Percentiles rank a stretch among this genome's conserved stretches.
These are phyloP conservation scores for Saccharomyces hybrid DNA, from an alignment of 1,139 yeast genomes.

Conservation along the genomic window DNA sequence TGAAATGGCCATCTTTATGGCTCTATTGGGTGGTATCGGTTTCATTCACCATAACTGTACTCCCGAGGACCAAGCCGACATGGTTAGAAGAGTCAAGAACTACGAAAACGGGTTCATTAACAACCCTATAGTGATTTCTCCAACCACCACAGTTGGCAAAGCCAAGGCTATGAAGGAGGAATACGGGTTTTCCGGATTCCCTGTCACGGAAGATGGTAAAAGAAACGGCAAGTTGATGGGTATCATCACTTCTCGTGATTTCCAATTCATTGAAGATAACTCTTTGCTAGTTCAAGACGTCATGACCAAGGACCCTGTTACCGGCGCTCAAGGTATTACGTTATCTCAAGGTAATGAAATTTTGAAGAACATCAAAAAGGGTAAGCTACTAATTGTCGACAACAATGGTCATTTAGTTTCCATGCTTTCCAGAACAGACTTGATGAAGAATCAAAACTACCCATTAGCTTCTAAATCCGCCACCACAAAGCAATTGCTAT, in stretches of 20 bases:
- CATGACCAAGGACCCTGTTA: constrained; percentile 84
- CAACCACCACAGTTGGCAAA: constrained; percentile 70
- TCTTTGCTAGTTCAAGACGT: constrained; percentile 57
- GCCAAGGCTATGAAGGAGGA: constrained; percentile 61
- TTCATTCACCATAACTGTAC: constrained; percentile 95
- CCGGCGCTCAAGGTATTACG: constrained; percentile 75
- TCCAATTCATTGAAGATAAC: constrained; percentile 83
- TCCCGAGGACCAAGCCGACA: constrained; percentile 94
- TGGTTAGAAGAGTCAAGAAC: constrained; percentile 94
- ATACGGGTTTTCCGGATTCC: constrained; percentile 94
- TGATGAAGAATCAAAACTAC: constrained; percentile 88
- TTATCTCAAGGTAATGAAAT: constrained; percentile 83
- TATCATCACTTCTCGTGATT: constrained; percentile 93
- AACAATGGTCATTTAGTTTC: constrained; percentile 68
- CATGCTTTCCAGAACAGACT: constrained; percentile 88
- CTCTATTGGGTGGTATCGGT: constrained; percentile 97
- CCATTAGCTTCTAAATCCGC: constrained; percentile 93
- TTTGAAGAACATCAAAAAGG: constrained; percentile 89
- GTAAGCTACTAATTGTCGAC: constrained; percentile 93
- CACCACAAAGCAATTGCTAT: constrained; percentile 86
- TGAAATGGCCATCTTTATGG: constrained; percentile 97
- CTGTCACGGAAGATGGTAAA: constrained; percentile 92
- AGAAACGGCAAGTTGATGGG: constrained; percentile 88
- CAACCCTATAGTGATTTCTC: constrained; percentile 82
- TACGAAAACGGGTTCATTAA: constrained; percentile 95